These are phyloP conservation scores for Carex littledalei DNA, from an alignment of 176 grass and related monocot genomes.

Conservation along the genomic window DNA sequence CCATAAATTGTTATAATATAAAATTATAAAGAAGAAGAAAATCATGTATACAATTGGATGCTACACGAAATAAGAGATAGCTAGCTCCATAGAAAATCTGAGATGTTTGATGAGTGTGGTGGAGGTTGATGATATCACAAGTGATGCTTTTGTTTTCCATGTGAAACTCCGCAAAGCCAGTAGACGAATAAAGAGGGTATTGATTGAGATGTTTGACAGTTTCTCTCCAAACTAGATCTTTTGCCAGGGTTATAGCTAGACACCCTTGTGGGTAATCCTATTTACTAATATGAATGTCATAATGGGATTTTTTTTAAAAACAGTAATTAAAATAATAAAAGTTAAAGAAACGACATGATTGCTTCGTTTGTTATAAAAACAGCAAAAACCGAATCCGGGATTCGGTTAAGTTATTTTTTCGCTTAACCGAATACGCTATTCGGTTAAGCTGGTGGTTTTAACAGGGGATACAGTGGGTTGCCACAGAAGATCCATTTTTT, in stretches of 20 bases:
- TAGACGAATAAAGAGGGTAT: not conserved
- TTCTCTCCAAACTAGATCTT: slow-evolving; percentile 10
- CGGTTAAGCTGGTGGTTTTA: no score
- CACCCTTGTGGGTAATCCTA: not conserved
- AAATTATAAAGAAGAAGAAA: not conserved
- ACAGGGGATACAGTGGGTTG: no score
- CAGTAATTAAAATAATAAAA: no score
- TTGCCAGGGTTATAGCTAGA: not conserved
- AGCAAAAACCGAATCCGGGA: no score
- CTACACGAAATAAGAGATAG: not conserved
- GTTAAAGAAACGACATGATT: no score
- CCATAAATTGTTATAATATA: not conserved
- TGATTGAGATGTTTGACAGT: slow-evolving; percentile 19
- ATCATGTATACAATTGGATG: not conserved
- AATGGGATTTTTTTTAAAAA: no score
- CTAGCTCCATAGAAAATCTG: not conserved
- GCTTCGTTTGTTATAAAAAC: no score
- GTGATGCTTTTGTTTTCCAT: not conserved
- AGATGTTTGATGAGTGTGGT: not conserved
- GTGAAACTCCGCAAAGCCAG: slow-evolving; percentile 14
- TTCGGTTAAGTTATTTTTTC: no score
- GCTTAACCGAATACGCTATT: no score
- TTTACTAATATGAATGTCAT: slow-evolving; percentile 2
- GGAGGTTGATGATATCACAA: slow-evolving; percentile 14
- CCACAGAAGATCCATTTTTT: no score